Base-by-base conservation (phyloP, 2,329 filamentous ascomycete species). In the Stachybotrys chartarum region DNA sequence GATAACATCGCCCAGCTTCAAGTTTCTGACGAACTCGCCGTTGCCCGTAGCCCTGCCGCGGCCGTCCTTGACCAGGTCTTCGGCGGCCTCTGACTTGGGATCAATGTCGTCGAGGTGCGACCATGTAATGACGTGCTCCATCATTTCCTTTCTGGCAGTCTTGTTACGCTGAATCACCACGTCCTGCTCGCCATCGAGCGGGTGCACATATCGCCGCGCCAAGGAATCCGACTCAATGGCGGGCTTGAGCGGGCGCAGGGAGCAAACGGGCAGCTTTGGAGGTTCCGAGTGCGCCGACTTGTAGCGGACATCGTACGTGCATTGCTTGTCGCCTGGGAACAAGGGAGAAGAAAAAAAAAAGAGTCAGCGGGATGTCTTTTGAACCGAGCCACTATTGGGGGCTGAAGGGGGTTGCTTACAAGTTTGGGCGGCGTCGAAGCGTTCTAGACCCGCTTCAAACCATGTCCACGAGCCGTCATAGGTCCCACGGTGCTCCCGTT, bases 371-470 rank as follows among this genome's bases (percentile, higher is more conserved):
- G 24, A 24, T 4, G 24, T 24, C 24, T 24, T 24, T 24, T 24
- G 24, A 24, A 24, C 24, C 24, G 24, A 24, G 24, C 24, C 24
- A 24, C 24, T 24, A 24, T 24, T 24, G 24, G 24, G 24, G 24
- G 24, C 24, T 24, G 24, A 24, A 24, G 24, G 24, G 24, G 24
- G 7, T 1, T 3, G 58, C 70, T 61, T 59, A 70, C 70, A 70
- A 6, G 53, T 57, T 12, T 61, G 60, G 16, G 61, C 61, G 18
- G 70, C 70, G 49, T 79, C 78, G 51, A 82, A 79, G 4, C 75
- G 74, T 66, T 87, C 84, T 16, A 84, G 64, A 0, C 84, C 84
- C 16, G 76, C 81, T 55, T 86, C 83, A 56, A 86, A 85, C 84
- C 84, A 87, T 0, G 83, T 83, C 68, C 70, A 84, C 0, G 83